Evolutionary conservation across 2,329 filamentous ascomycete species (phyloP), one percentile per base, ranked within the genome.

Genomic region (Penicillium polonicum): DNA sequence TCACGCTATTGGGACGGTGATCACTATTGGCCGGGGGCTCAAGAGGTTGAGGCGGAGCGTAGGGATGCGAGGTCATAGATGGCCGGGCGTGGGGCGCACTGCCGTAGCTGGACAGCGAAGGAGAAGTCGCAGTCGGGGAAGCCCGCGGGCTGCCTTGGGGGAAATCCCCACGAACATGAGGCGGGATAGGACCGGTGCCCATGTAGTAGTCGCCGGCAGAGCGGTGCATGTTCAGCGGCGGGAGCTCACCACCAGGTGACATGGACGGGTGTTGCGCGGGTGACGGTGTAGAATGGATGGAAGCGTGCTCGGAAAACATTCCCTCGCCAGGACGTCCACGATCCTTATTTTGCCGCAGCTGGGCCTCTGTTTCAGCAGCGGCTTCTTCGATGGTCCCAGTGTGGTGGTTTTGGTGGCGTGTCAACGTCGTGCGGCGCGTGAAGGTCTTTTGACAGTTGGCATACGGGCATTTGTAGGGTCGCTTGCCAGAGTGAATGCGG

Each of bases 381-480:
- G 93, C 91, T 74, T 97, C 93, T 74, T 97, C 93, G 17, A 97
- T 90, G 0, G 92, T 97, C 42, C 93, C 94, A 21, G 90, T 95
- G 74, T 97, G 94, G 69, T 96, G 91, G 67, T 96, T 96, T 77
- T 97, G 92, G 73, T 99, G 94, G 50, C 94, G 87, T 2, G 93
- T 99, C 60, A 99, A 81, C 3, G 94, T 97, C 0, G 94, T 97
- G 63, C 93, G 89, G 57, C 94, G 88, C 10, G 94, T 99, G 71
- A 99, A 99, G 0, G 93, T 97, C 83, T 97, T 97, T 72, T 97
- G 92, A 76, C 94, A 99, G 74, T 97, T 92, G 59, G 92, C 92
- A 69, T 94, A 97, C 1, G 92, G 92, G 77, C 94, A 99, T 76
- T 96, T 96, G 81, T 97, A 99, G 1, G 94, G 94, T 49, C 94